Evolutionary conservation across 148 eudicot species (phyloP).

Genomic region (Silene uniflora): DNA sequence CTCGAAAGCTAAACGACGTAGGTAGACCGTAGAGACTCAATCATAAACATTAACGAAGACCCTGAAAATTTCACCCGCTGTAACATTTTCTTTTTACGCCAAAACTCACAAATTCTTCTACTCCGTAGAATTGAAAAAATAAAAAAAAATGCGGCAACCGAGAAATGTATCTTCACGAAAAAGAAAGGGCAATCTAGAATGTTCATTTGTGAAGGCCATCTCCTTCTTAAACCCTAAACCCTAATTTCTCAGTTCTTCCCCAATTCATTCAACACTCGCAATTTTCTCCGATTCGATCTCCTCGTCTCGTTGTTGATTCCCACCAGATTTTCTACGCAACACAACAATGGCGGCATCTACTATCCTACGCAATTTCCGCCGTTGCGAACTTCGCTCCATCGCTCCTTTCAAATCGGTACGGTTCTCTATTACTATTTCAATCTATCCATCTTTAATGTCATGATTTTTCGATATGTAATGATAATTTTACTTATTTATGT

Average conservation of each 20-base stretch:
- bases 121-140: background rate
- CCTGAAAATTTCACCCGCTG: too few relatives aligned
- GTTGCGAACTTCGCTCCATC: slow-evolving; percentile 16
- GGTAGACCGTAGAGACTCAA: too few relatives aligned
- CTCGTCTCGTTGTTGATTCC: background rate
- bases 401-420: slow-evolving; percentile 26
- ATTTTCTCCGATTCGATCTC: background rate
- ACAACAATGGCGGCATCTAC: slow-evolving; percentile 18
- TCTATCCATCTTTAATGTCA: background rate
- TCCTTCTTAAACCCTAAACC: slow-evolving; percentile 29
- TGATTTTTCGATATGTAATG: background rate
- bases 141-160: background rate
- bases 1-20: too few relatives aligned
- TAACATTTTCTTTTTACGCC: too few relatives aligned
- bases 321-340: background rate
- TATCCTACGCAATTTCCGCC: slow-evolving; percentile 24
- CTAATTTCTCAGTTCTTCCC: slow-evolving; percentile 4
- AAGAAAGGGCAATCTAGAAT: slow-evolving; percentile 19
- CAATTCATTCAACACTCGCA: background rate
- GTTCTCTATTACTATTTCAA: too few relatives aligned
- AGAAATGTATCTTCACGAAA: background rate
- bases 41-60: too few relatives aligned
- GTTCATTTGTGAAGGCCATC: background rate
- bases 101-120: too few relatives aligned
- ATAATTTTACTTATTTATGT: background rate